phyloP scores from a whole-genome alignment of 2,329 filamentous ascomycete genomes.

The Fusarium protoensiforme region DNA sequence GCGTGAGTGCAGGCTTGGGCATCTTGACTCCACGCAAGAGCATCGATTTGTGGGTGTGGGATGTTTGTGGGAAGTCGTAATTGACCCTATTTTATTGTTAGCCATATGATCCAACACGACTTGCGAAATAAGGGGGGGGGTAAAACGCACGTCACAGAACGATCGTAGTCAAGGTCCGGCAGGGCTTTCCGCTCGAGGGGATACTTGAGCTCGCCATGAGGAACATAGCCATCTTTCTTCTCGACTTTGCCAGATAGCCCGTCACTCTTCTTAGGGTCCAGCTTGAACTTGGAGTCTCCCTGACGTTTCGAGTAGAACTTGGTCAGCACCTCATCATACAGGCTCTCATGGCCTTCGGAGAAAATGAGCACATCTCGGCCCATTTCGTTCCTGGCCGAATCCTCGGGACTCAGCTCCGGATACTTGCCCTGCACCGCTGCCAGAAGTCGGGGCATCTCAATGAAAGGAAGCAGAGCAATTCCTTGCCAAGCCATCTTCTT shows the following conservation, averaged over 20 bases:
- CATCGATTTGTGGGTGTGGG: conserved; percentile 90
- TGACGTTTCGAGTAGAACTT: conserved; percentile 95
- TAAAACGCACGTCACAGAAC: conserved; percentile 79
- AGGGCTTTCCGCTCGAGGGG: conserved; percentile 78
- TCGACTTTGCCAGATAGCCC: conserved; percentile 84
- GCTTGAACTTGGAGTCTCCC: conserved; percentile 70
- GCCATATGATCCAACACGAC: conserved; percentile 14
- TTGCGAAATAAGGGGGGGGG: not conserved
- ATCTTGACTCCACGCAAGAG: conserved; percentile 85
- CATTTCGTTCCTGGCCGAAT: conserved; percentile 79
- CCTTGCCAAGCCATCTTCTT: conserved; percentile 99
- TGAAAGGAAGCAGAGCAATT: conserved; percentile 92
- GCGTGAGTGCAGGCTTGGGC: conserved; percentile 76
- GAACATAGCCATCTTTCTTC: conserved; percentile 86
- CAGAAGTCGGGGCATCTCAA: conserved; percentile 89
- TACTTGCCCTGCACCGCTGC: conserved; percentile 86
- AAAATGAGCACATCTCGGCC: conserved; percentile 87
- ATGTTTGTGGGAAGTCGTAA: conserved; percentile 82
- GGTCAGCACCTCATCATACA: conserved; percentile 86
- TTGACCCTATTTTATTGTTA: conserved; percentile 71
- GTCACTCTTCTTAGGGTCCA: conserved; percentile 80
- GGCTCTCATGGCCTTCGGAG: conserved; percentile 79
- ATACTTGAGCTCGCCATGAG: conserved; percentile 83
- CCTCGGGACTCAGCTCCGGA: conserved; percentile 79
- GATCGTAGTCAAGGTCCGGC: conserved; percentile 84